Percentiles rank a stretch among this genome's conserved stretches.
Evolutionary conservation across 2,329 filamentous ascomycete species (phyloP).

Genomic region (Trichothecium roseum): DNA sequence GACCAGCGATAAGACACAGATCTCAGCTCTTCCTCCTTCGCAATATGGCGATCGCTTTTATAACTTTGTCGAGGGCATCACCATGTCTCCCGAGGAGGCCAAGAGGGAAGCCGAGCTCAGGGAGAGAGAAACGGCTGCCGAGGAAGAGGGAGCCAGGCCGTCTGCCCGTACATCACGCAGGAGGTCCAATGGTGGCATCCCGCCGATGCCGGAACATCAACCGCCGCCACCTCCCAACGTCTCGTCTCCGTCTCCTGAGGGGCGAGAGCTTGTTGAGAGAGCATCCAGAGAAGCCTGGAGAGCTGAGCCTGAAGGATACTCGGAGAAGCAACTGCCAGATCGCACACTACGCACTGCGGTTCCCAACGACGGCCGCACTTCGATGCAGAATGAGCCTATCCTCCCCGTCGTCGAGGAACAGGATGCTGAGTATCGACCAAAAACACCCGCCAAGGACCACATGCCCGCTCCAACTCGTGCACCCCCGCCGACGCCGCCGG

Average conservation of each 20-base stretch:
- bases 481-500: slow-evolving; percentile 23
- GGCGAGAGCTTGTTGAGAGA: slow-evolving; percentile 27
- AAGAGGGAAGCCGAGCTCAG: slow-evolving; percentile 51
- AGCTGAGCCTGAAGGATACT: slow-evolving; percentile 19
- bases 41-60: slow-evolving; percentile 91
- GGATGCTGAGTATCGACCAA: slow-evolving; percentile 34
- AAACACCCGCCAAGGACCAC: slow-evolving; percentile 30
- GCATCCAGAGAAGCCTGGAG: slow-evolving; percentile 26
- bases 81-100: slow-evolving; percentile 80
- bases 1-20: slow-evolving; percentile 71
- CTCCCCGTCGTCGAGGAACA: slow-evolving; percentile 85
- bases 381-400: slow-evolving; percentile 42
- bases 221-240: slow-evolving; percentile 30
- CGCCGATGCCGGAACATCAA: slow-evolving; percentile 34
- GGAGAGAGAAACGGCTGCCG: slow-evolving; percentile 46
- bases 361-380: slow-evolving; percentile 37
- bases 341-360: slow-evolving; percentile 39
- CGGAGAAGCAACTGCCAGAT: slow-evolving; percentile 46
- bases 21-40: slow-evolving; percentile 83
- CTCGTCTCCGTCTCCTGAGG: slow-evolving; percentile 23
- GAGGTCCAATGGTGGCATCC: slow-evolving; percentile 17
- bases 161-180: slow-evolving; percentile 15
- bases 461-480: slow-evolving; percentile 32
- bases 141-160: slow-evolving; percentile 10
- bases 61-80: slow-evolving; percentile 82